Evolutionary conservation across 192 early-diverging fungal species (phyloP), one percentile per base, ranked within the genome.

Genomic region (Helicostylum pulchrum): DNA sequence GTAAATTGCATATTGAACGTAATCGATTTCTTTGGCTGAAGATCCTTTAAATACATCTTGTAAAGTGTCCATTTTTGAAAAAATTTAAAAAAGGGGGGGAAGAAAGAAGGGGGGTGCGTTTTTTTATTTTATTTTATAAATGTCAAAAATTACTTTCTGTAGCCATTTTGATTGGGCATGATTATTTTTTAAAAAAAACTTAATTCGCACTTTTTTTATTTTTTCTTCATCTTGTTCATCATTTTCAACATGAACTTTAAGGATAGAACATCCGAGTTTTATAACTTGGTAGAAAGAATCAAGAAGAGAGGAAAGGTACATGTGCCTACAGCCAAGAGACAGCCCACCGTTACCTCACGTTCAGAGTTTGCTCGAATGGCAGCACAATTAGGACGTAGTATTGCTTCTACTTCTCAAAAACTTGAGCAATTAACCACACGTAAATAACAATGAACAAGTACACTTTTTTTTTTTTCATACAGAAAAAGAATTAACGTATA

Each of bases 221-320:
- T 26, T 26, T 26, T 26, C 2, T 26, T 26, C 26, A 39, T 39
- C 36, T 39, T 39, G 36, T 39, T 39, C 2, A 4, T 9, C 5
- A 39, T 39, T 32, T 55, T 56, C 9, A 56, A 34, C 1, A 74
- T 68, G 65, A 83, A 64, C 61, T 78, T 69, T 65, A 87, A 82
- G 79, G 93, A 94, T 74, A 80, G 92, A 49, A 94, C 94, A 8
- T 64, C 70, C 42, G 96, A 99, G 79, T 97, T 95, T 74, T 80
- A 92, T 61, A 77, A 89, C 9, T 83, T 92, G 17, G 86, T 90
- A 42, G 87, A 95, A 47, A 83, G 91, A 12, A 72, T 93, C 45
- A 83, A 82, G 12, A 75, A 77, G 4, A 67, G 86, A 30, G 67
- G 75, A 36, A 53, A 64, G 14, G 46, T 52, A 4, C 19, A 36